Evolutionary conservation across 2,329 filamentous ascomycete species (phyloP).

Genomic region (Calonectria multiphialidica): DNA sequence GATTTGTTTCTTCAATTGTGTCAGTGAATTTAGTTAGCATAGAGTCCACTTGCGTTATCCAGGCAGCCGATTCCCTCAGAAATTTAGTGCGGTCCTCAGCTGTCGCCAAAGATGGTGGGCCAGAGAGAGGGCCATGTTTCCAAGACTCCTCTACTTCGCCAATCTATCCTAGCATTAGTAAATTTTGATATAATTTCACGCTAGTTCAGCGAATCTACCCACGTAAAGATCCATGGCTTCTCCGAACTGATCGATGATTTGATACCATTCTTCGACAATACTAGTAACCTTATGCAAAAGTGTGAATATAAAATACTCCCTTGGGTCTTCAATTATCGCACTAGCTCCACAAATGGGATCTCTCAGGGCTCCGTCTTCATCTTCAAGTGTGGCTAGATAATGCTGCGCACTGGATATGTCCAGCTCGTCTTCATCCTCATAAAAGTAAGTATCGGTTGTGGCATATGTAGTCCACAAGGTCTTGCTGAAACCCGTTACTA

Average conservation of each 20-base stretch:
- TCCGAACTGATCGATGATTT: neutral
- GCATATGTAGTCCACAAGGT: neutral
- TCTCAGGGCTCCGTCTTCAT: neutral
- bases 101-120: neutral
- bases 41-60: neutral
- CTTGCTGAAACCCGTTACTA: neutral
- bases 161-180: neutral
- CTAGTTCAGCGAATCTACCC: neutral
- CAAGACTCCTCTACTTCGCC: neutral
- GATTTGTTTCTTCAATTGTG: neutral
- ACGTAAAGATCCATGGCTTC: neutral
- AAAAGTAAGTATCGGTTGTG: conserved; percentile 14
- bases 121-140: neutral
- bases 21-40: neutral
- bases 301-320: neutral
- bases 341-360: neutral
- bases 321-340: neutral
- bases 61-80: neutral
- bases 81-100: neutral
- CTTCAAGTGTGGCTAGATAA: neutral
- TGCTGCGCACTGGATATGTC: neutral
- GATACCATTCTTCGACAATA: neutral
- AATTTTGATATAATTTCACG: neutral
- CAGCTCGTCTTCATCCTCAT: neutral
- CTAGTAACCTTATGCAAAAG: neutral